Evolutionary conservation across 2,329 filamentous ascomycete species (phyloP), one percentile per base, ranked within the genome.

Genomic region (Aspergillus ochraceoroseus): DNA sequence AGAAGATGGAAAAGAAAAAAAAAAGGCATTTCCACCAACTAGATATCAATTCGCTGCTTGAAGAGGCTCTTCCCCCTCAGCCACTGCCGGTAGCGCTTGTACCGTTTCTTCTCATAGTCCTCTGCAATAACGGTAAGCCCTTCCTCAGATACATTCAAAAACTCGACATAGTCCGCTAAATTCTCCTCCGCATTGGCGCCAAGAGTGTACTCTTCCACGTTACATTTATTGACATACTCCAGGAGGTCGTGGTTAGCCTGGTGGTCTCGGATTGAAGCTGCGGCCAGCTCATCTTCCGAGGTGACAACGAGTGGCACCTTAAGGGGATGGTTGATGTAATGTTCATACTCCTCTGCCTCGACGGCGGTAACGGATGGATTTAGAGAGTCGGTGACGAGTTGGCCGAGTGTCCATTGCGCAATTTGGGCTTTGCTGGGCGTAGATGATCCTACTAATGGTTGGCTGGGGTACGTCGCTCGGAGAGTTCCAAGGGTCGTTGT

Each of bases 41-140:
- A 68, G 9, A 57, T 29, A 57, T 74, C 72, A 49, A 74, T 72
- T 31, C 82, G 79, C 72, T 95, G 89, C 67, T 96, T 96, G 64
- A 96, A 96, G 56, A 96, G 76, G 56, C 87, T 95, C 71, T 95
- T 96, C 12, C 90, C 90, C 47, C 82, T 77, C 58, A 98, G 72
- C 90, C 92, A 98, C 67, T 95, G 94, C 56, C 83, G 73, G 66
- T 98, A 98, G 7, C 89, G 86, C 68, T 95, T 96, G 65, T 98
- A 98, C 53, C 92, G 75, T 74, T 96, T 95, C 76, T 94, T 96
- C 27, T 77, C 75, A 31, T 81, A 75, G 63, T 96, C 92, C 57
- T 94, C 89, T 30, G 89, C 83, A 1, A 81, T 82, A 9, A 96
- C 90, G 2, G 87, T 94, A 37, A 98, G 68, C 12, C 87, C 87